Base-by-base conservation (phyloP, 495 filamentous ascomycete species). In the Mytilinidion resinicola region DNA sequence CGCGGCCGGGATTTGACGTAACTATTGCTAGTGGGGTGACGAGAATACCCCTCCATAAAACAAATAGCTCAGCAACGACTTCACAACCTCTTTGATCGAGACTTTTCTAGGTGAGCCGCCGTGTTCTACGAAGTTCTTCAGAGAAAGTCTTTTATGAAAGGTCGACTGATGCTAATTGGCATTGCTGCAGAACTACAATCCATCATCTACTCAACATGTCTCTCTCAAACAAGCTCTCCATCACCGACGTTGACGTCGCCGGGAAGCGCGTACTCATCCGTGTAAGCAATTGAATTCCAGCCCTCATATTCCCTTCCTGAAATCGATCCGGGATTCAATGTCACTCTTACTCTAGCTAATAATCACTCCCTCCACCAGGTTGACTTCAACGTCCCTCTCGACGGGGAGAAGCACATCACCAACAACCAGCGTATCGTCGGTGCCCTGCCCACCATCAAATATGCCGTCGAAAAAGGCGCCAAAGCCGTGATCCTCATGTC, bases 321-420 rank as follows among this genome's bases (percentile, higher is more conserved):
- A 30, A 30, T 30, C 3, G 6, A 3, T 30, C 25, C 25, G 25
- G 25, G 46, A 19, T 33, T 43, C 19, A 58, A 37, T 50, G 14
- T 11, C 9, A 25, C 36, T 20, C 41, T 53, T 55, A 49, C 53
- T 51, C 19, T 30, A 19, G 38, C 48, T 36, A 48, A 25, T 9
- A 59, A 57, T 12, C 5, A n/a, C 43, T 68, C 9, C 20, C 12
- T 25, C 11, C 47, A 42, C 47, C 33, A 96, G 92, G 92, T 99
- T 66, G 93, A 99, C 80, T 99, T 99, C 84, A 99, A 99, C 77
- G 93, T 99, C 51, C 93, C 93, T 63, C 89, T 96, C 71, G 89
- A 97, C 70, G 81, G 78, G 62, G 77, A 91, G 60, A 87, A 87
- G 79, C 90, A 92, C n/a, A 82, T 96, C 72, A 96, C 93, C 72